A percentile compares a stretch with the other conserved stretches of the same genome.
Evolutionary conservation across 768 basidiomycete genomes (phyloP).

Genomic region (Rhodosporidiobolus odoratus): DNA sequence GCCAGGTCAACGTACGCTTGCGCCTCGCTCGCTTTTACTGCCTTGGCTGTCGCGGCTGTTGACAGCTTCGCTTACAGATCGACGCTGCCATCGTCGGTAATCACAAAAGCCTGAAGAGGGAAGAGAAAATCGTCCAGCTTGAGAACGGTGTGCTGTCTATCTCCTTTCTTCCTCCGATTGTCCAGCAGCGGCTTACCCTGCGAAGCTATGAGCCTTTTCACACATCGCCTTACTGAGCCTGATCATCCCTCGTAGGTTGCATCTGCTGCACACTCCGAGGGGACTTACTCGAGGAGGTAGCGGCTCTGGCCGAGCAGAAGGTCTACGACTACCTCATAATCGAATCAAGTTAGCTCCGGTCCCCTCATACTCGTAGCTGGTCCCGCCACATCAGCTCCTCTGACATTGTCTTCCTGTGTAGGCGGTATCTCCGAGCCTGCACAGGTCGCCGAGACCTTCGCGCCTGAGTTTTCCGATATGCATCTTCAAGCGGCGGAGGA

Average conservation of each 20-base stretch:
- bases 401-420: neutral
- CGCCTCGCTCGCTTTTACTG: neutral
- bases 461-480: slow-evolving; percentile 40
- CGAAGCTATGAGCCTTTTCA: no score
- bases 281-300: slow-evolving; percentile 46
- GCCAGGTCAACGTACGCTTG: neutral
- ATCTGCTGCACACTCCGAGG: slow-evolving; percentile 47
- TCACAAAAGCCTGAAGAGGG: slow-evolving; percentile 43
- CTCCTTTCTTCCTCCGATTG: no score
- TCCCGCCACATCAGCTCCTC: neutral
- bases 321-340: slow-evolving; percentile 46
- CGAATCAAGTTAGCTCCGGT: slow-evolving; percentile 38
- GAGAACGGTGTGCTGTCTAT: slow-evolving; percentile 42
- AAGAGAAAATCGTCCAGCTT: slow-evolving; percentile 45
- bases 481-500: slow-evolving; percentile 34
- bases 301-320: slow-evolving; percentile 41
- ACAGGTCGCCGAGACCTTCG: slow-evolving; percentile 46
- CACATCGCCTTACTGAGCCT: no score
- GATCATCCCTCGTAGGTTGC: no score
- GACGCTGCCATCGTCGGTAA: slow-evolving; percentile 44
- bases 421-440: slow-evolving; percentile 42
- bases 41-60: neutral
- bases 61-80: slow-evolving; percentile 22
- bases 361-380: no score
- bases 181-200: no score